Base-by-base conservation (phyloP, 192 early-diverging fungal genomes). In the Powellomyces hirtus region DNA sequence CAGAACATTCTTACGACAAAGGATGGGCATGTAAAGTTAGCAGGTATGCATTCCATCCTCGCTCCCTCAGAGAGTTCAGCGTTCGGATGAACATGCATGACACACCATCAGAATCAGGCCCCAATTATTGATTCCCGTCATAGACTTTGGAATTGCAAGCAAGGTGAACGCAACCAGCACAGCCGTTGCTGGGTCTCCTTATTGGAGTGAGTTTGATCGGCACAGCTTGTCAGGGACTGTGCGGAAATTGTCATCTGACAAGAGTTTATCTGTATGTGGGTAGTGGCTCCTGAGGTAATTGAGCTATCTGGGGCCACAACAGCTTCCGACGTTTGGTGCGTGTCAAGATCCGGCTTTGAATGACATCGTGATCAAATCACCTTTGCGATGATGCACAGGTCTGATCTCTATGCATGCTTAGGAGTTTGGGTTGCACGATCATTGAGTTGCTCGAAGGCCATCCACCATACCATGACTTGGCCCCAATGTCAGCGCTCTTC, bases 1-100 rank as follows among this genome's bases (percentile, higher is more conserved):
- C 31, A 78, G 73, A 98, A 98, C 75, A 92, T 98, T 51, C 73
- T 98, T 40, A 92, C 93, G 0, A 98, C 96, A n/a, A 98, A 98
- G 66, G 89, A 88, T 30, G 96, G 95, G 0, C 88, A 93, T 70
- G 93, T 96, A 4, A 98, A 98, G 72, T 79, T 98, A 4, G 68
- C 68, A 2, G 65, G 65, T 67, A 62, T 5, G 14, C 8, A n/a
- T n/a, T n/a, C n/a, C n/a, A n/a, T n/a, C n/a, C n/a, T n/a, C n/a
- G n/a, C n/a, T n/a, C n/a, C n/a, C n/a, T n/a, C n/a, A n/a, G n/a
- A n/a, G n/a, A n/a, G 0, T n/a, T n/a, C n/a, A n/a, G n/a, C n/a
- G n/a, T n/a, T n/a, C n/a, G n/a, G n/a, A n/a, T n/a, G n/a, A n/a
- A n/a, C n/a, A n/a, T n/a, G n/a, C n/a, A n/a, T n/a, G n/a, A n/a